These are phyloP conservation scores for Wickerhamiella occidentalis DNA, from an alignment of 805 yeast species.

Conservation along the genomic window DNA sequence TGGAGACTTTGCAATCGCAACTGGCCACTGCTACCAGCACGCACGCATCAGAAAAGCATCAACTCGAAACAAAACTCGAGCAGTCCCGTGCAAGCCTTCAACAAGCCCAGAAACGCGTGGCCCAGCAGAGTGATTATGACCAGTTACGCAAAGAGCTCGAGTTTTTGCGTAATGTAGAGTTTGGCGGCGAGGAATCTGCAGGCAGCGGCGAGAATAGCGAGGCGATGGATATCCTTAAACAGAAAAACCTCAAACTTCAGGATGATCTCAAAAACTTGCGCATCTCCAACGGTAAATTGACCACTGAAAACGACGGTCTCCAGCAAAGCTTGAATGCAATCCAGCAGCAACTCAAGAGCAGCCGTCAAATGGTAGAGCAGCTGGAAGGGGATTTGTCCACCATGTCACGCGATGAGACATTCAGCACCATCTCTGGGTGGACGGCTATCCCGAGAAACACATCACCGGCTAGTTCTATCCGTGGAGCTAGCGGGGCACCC, in stretches of 20 bases:
- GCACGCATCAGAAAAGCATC: conserved; percentile 7
- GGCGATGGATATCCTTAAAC: conserved; percentile 10
- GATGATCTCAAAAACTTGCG: conserved; percentile 13
- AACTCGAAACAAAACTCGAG: conserved; percentile 9
- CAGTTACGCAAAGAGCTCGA: conserved; percentile 61
- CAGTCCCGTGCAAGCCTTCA: conserved; percentile 1
- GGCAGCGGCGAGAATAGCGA: not conserved
- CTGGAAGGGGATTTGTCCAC: conserved; percentile 59
- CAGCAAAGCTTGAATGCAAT: conserved; percentile 12
- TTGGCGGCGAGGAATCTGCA: conserved; percentile 23
- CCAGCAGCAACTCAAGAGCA: conserved; percentile 25
- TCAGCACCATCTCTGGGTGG: conserved; percentile 29
- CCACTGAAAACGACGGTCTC: conserved; percentile 33
- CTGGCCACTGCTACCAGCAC: not conserved
- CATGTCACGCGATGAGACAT: conserved; percentile 20
- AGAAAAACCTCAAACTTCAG: conserved; percentile 12
- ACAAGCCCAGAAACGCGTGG: conserved; percentile 12
- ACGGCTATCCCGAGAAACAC: conserved; percentile 29
- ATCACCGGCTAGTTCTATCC: conserved; percentile 27
- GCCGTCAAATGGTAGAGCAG: conserved; percentile 41
- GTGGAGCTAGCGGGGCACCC: conserved; percentile 17
- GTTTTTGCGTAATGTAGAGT: conserved; percentile 58
- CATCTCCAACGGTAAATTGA: conserved; percentile 36
- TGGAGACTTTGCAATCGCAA: conserved; percentile 15
- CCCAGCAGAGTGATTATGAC: conserved; percentile 46